These are phyloP conservation scores for Penicillium sp. DNA, from an alignment of 2,329 filamentous ascomycete genomes.

Conservation along the genomic window DNA sequence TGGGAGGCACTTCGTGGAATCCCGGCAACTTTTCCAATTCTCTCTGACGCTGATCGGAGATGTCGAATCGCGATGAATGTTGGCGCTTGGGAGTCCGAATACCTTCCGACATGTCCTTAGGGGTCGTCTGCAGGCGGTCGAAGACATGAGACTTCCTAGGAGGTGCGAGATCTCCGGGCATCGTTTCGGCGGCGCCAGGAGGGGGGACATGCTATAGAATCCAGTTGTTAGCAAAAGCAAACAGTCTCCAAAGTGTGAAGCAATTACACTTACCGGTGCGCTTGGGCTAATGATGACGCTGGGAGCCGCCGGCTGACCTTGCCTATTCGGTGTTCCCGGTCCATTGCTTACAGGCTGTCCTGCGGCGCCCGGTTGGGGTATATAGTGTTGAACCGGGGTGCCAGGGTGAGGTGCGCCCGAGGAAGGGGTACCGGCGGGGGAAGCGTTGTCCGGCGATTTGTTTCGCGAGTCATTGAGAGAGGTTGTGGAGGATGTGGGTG, in stretches of 20 bases:
- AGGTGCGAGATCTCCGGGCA: slow-evolving; percentile 94
- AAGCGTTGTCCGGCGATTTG: slow-evolving; percentile 60
- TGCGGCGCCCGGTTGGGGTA: slow-evolving; percentile 36
- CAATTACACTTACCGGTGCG: slow-evolving; percentile 67
- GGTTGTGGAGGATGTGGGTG: slow-evolving; percentile 85
- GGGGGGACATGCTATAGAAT: slow-evolving; percentile 75
- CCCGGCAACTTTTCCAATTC: slow-evolving; percentile 96
- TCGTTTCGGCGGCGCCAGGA: slow-evolving; percentile 91
- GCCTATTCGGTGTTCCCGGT: slow-evolving; percentile 62
- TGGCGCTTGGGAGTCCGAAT: slow-evolving; percentile 93
- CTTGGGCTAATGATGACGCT: slow-evolving; percentile 95
- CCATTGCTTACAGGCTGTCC: slow-evolving; percentile 50
- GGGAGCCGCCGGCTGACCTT: slow-evolving; percentile 66
- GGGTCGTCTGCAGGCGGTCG: slow-evolving; percentile 85
- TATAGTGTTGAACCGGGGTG: slow-evolving; percentile 40
- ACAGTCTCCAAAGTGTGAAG: background rate
- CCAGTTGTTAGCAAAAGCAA: slow-evolving; percentile 10
- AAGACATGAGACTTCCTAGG: slow-evolving; percentile 92
- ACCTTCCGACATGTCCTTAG: slow-evolving; percentile 94
- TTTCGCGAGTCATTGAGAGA: slow-evolving; percentile 81
- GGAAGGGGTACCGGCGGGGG: slow-evolving; percentile 30
- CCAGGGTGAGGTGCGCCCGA: slow-evolving; percentile 32
- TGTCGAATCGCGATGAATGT: slow-evolving; percentile 96
- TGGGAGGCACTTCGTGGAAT: slow-evolving; percentile 95
- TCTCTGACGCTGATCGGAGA: slow-evolving; percentile 82